Conservation (phyloP, 169 alveolate genomes). For the Neospora caninum region DNA sequence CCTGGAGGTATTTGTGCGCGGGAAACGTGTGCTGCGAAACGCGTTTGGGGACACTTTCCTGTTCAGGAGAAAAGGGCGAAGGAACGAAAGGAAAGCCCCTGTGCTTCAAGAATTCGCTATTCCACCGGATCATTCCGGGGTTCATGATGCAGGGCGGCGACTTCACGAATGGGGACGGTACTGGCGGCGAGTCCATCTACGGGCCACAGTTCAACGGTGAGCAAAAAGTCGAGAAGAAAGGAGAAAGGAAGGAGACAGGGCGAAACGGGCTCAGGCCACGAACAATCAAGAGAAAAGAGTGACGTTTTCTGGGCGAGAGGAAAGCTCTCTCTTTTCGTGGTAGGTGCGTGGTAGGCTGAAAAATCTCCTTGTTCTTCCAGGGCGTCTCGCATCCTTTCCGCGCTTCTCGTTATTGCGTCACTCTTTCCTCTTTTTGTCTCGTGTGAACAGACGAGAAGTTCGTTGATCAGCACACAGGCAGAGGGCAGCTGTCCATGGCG, state of each 20-base stretch:
- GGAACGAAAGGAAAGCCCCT: conserved; percentile 19
- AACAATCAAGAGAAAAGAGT: too few relatives aligned
- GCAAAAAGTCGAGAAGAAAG: background rate
- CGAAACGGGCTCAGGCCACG: too few relatives aligned
- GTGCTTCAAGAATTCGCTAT: conserved; percentile 80
- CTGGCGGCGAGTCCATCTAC: conserved; percentile 97
- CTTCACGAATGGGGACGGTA: conserved; percentile 91
- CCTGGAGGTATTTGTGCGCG: too few relatives aligned
- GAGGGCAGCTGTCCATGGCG: conserved; percentile 87
- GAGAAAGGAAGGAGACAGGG: background rate
- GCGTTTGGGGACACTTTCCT: background rate
- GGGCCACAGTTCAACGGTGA: conserved; percentile 83
- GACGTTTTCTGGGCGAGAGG: too few relatives aligned
- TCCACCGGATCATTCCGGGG: conserved; percentile 95
- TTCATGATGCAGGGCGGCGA: conserved; percentile 98
- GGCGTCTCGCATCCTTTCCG: background rate
- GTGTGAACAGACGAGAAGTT: conserved; percentile 81
- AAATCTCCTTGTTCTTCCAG: too few relatives aligned
- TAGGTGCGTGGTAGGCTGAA: background rate
- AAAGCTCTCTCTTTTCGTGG: background rate
- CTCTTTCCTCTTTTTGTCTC: background rate
- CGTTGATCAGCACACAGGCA: conserved; percentile 78
- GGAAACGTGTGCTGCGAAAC: background rate
- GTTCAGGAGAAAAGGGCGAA: conserved; percentile 21
- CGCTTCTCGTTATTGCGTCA: background rate